Evolutionary conservation across 441 rosid genomes (phyloP).

Genomic region (Arabidopsis lyrata): DNA sequence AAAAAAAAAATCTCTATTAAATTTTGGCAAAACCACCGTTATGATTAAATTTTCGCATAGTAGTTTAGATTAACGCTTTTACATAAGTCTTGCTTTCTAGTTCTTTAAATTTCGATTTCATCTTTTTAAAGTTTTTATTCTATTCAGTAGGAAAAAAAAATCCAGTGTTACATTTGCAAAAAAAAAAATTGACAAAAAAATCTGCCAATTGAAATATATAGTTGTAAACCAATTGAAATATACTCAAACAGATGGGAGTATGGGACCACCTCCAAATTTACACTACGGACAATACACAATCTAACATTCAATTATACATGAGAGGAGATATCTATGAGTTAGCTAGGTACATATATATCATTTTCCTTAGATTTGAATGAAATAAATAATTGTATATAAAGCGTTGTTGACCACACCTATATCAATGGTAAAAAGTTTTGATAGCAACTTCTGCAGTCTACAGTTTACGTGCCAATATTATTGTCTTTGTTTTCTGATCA

Average conservation of each 20-base stretch:
- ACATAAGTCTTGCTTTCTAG: neutral
- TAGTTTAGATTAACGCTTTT: neutral
- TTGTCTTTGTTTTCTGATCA: constrained; percentile 43
- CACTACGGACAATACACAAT: constrained; percentile 38
- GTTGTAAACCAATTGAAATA: constrained; percentile 3
- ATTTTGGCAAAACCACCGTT: neutral
- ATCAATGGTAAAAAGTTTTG: constrained; percentile 35
- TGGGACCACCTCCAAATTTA: constrained; percentile 33
- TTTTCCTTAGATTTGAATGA: constrained; percentile 20
- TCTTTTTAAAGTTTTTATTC: neutral
- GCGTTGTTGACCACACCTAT: constrained; percentile 33
- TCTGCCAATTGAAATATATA: neutral
- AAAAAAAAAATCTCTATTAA: neutral
- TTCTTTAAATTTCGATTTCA: neutral
- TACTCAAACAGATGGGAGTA: neutral
- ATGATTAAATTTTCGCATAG: neutral
- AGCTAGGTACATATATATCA: constrained; percentile 16
- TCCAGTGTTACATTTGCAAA: neutral
- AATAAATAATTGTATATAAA: constrained; percentile 31
- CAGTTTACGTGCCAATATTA: constrained; percentile 39
- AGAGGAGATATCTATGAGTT: constrained; percentile 29
- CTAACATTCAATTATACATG: constrained; percentile 16
- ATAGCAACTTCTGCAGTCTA: constrained; percentile 43
- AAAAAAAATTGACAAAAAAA: neutral
- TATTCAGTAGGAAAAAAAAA: neutral